Base-by-base conservation (phyloP, 2,329 filamentous ascomycete species). In the Phyllosticta ampelicida region DNA sequence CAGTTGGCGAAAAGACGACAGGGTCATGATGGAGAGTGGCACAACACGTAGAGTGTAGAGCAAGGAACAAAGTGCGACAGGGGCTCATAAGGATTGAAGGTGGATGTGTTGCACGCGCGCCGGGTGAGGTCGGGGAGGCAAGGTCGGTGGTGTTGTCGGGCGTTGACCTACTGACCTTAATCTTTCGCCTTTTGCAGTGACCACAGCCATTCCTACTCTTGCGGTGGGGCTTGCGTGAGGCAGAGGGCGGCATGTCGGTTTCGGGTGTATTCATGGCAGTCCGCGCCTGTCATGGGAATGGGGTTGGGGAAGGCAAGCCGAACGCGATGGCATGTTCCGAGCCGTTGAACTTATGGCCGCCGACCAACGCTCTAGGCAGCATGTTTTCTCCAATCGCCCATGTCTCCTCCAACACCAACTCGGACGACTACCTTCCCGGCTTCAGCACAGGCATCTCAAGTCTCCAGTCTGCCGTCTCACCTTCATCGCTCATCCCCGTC, bases 111-210 rank as follows among this genome's bases (percentile, higher is more conserved):
- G 6, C 13, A 20, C 3, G n/a, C 16, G 2, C 18, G 28, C 23
- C 19, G 48, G 10, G 21, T 4, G 16, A 11, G 26, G 19, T n/a
- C 19, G 56, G 51, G n/a, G n/a, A n/a, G n/a, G 53, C 36, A 36
- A 36, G 19, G 55, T 30, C 10, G 51, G 16, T 9, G 51, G 16
- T 20, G 48, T 19, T 44, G 21, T 19, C 21, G 44, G 36, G 13
- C 10, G 19, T 2, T 18, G 16, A 18, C 50, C 10, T 3, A 54
- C 56, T 21, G 8, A 58, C 56, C 48, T 58, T 58, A 36, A 58
- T 58, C 28, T 58, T 58, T 20, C 56, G 51, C 3, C 56, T 51
- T 29, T 59, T 59, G 57, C 57, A 59, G 48, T 55, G 57, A 29
- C 53, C 57, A 26, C 57, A 59, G 19, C 57, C 57, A 11, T 59